Conservation (phyloP, 2,329 filamentous ascomycete genomes). For the Exophiala lecanii-corni region DNA sequence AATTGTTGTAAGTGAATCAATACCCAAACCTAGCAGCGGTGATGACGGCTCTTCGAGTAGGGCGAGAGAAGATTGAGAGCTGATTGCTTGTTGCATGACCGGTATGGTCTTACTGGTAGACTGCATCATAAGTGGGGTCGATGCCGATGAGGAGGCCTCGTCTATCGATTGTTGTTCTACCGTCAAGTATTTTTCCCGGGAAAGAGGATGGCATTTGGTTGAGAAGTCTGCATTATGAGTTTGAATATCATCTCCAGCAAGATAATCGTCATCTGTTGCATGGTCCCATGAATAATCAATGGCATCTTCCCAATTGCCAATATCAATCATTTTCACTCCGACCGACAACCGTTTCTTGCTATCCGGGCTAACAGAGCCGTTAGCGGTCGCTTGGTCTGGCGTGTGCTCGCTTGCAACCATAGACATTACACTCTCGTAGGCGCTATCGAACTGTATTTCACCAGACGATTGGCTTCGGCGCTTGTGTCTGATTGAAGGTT, state of each 20-base stretch:
- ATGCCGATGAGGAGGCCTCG: conserved; percentile 18
- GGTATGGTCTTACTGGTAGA: conserved; percentile 1
- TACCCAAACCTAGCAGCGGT: conserved; percentile 19
- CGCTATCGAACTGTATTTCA: conserved; percentile 13
- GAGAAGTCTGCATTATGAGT: not conserved
- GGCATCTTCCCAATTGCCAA: conserved; percentile 26
- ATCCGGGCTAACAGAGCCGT: not conserved
- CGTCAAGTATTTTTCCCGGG: conserved; percentile 10
- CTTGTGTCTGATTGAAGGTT: conserved; percentile 3
- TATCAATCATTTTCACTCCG: conserved; percentile 18
- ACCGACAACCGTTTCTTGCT: conserved; percentile 14
- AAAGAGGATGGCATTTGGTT: not conserved
- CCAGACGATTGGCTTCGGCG: conserved; percentile 21
- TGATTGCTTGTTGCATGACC: not conserved
- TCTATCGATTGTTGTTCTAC: conserved; percentile 14
- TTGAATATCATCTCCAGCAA: not conserved
- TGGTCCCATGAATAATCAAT: conserved; percentile 27
- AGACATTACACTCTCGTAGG: conserved; percentile 3
- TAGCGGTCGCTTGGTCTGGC: not conserved
- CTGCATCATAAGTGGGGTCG: conserved; percentile 25
- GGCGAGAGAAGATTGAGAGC: not conserved
- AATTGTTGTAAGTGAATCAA: conserved; percentile 9
- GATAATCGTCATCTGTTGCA: conserved; percentile 10
- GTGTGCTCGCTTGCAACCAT: not conserved
- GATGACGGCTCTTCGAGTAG: conserved; percentile 11